Base-by-base conservation (phyloP, 2,329 filamentous ascomycete genomes). In the Pseudocercospora eumusae region DNA sequence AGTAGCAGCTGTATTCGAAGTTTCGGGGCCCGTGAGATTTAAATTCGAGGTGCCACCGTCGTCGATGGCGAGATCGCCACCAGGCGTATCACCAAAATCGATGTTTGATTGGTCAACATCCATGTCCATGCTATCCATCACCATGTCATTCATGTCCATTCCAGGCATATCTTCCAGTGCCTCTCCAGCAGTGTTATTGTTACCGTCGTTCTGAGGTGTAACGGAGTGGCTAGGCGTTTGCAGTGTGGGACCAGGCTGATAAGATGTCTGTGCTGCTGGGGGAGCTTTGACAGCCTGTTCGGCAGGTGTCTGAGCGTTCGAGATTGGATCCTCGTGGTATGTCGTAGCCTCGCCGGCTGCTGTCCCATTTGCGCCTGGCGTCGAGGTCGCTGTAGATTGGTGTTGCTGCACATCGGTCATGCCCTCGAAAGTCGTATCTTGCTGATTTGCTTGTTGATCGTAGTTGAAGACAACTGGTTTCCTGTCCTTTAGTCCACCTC, bases 381-480 rank as follows among this genome's bases (percentile, higher is more conserved):
- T 92, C 87, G 47, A 90, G 77, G 66, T 89, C 86, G 44, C 27
- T 18, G 61, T 56, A 28, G 47, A 54, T 33, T 52, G 61, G 15
- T 60, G 62, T 20, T 53, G 55, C 18, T 58, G 66, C 13, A 15
- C 55, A 25, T 31, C 56, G 57, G 56, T 63, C 49, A 28, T 52
- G 40, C 56, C 53, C 25, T 60, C 55, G 25, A 56, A 21, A 25
- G 47, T 27, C 27, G 31, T 62, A 21, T 63, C 65, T 53, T 66
- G 57, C 25, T 60, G 57, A 36, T 44, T 49, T 18, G 52, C 15
- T 45, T 64, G 61, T 45, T 65, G 60, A 8, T 50, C 49, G 52
- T 50, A 62, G 56, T 59, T 57, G 59, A 59, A 59, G 18, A 31
- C 52, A 6, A 59, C 58, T 40, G 60, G 57, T 49, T 71, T 70